Conservation (phyloP, 2,329 filamentous ascomycete species). For the Raffaelea ambrosiae region DNA sequence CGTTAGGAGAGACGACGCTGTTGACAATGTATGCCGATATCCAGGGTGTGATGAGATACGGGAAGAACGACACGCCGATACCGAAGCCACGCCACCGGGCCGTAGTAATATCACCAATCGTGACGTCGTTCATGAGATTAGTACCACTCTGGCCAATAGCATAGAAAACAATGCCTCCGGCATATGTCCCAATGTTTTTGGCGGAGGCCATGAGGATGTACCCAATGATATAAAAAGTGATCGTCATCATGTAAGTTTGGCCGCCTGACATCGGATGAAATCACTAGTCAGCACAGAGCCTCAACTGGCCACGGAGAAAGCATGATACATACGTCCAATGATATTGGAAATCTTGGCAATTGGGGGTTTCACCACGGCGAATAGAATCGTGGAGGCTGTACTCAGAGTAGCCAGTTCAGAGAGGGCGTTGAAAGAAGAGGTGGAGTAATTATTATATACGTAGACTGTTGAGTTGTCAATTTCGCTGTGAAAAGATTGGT, state of each 20-base stretch:
- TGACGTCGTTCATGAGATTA: constrained; percentile 51
- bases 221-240: constrained; percentile 44
- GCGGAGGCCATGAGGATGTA: constrained; percentile 51
- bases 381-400: constrained; percentile 26
- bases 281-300: too few relatives aligned
- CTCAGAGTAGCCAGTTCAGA: constrained; percentile 20
- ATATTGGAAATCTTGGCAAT: constrained; percentile 55
- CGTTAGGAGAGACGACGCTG: constrained; percentile 15
- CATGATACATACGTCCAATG: constrained; percentile 40
- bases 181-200: constrained; percentile 40
- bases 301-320: too few relatives aligned
- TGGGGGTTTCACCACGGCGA: constrained; percentile 49
- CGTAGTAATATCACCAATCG: constrained; percentile 53
- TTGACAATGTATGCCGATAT: constrained; percentile 40
- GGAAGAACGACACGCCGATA: constrained; percentile 41
- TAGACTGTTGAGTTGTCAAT: constrained; percentile 21
- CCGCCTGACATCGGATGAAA: too few relatives aligned
- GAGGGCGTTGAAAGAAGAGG: constrained; percentile 21
- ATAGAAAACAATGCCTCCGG: constrained; percentile 49
- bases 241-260: constrained; percentile 48
- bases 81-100: constrained; percentile 40
- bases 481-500: constrained; percentile 16
- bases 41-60: constrained; percentile 49
- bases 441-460: constrained; percentile 23
- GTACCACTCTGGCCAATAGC: constrained; percentile 50